Conservation (phyloP, 108 stramenopile genomes). For the Fragilariopsis cylindrus region DNA sequence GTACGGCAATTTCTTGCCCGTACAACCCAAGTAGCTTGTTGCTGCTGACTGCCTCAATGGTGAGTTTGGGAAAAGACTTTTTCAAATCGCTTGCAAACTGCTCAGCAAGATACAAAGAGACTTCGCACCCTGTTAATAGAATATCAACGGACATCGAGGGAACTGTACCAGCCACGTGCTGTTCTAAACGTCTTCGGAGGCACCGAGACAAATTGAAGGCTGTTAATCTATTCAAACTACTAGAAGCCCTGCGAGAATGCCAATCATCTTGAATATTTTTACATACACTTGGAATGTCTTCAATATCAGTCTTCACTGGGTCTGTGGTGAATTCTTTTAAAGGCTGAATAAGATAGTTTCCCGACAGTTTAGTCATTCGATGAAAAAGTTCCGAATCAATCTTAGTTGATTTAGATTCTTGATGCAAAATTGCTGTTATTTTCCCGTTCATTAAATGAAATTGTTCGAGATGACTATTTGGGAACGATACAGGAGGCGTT, state of each 20-base stretch:
- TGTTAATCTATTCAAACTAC: slow-evolving; percentile 61
- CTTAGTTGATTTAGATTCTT: slow-evolving; percentile 44
- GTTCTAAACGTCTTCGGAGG: slow-evolving; percentile 38
- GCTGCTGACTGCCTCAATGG: slow-evolving; percentile 56
- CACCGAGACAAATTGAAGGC: slow-evolving; percentile 54
- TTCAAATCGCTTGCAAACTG: slow-evolving; percentile 80
- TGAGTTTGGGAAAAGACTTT: slow-evolving; percentile 71
- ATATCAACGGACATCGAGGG: slow-evolving; percentile 54
- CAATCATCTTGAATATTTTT: slow-evolving; percentile 63
- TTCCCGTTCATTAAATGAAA: slow-evolving; percentile 53
- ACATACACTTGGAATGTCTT: slow-evolving; percentile 57
- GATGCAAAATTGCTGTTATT: slow-evolving; percentile 37
- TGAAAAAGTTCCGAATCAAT: slow-evolving; percentile 39
- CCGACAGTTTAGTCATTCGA: slow-evolving; percentile 49
- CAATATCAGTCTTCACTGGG: slow-evolving; percentile 53
- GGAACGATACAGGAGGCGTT: slow-evolving; percentile 43
- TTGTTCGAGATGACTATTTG: slow-evolving; percentile 39
- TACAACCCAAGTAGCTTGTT: slow-evolving; percentile 81
- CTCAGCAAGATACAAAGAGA: slow-evolving; percentile 81
- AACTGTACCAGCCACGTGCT: slow-evolving; percentile 38
- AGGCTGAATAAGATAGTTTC: slow-evolving; percentile 56
- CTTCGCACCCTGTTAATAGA: slow-evolving; percentile 79
- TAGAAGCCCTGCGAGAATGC: slow-evolving; percentile 33
- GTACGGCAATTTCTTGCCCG: slow-evolving; percentile 67
- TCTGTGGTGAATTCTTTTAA: slow-evolving; percentile 39